A percentile compares a stretch with the other conserved stretches of the same genome.
Evolutionary conservation across 306 rosid species (phyloP).

Genomic region (Malus orientalis): DNA sequence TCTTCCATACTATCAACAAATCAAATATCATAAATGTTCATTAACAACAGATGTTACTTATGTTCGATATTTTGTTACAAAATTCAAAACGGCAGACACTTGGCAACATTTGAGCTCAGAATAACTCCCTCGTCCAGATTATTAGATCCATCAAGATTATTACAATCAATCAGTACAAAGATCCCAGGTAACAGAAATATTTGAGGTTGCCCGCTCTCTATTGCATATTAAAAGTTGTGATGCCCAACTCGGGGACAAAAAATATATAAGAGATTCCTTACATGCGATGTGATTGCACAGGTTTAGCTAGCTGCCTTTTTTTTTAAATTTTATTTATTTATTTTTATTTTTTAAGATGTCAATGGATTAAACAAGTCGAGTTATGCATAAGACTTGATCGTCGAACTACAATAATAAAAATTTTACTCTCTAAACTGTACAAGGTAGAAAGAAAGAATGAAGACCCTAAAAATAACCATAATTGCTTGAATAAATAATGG

Average conservation of each 20-base stretch:
- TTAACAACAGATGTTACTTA: no score
- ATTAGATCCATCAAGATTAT: background rate
- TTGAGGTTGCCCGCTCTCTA: slow-evolving; percentile 8
- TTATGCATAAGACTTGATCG: accelerated
- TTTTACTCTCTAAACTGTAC: no score
- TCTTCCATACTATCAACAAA: no score
- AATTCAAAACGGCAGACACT: background rate
- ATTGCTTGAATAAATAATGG: no score
- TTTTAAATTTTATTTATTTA: no score
- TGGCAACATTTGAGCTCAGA: background rate
- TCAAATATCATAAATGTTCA: no score
- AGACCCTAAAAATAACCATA: no score
- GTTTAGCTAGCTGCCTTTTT: background rate
- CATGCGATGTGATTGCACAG: background rate
- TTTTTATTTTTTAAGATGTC: no score
- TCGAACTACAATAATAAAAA: no score
- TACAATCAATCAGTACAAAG: background rate
- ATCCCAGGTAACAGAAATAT: background rate
- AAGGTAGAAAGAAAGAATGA: no score
- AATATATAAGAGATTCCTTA: background rate
- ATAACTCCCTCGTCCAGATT: background rate
- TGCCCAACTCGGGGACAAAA: background rate
- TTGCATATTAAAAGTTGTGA: background rate
- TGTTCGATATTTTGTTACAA: background rate
- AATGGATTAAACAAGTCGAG: no score